Base-by-base conservation (phyloP, 306 rosid species). In the Trifolium fragiferum region DNA sequence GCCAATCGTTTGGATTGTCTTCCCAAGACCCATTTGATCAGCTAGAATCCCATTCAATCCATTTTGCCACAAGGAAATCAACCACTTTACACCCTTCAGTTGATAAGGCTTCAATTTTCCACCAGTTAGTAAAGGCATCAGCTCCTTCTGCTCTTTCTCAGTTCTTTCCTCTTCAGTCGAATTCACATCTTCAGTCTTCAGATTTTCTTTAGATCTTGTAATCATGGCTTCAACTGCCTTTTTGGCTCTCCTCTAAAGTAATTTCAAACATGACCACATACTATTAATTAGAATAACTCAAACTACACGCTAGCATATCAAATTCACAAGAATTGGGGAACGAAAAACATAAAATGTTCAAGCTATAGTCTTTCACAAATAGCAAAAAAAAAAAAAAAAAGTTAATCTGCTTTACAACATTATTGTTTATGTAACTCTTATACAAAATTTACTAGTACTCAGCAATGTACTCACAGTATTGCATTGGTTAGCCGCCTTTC, bases 21-120 rank as follows among this genome's bases (percentile, higher is more conserved):
- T 95, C 76, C 99, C 99, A 46, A 95, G 99, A 73, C 99, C 99
- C 99, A 95, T 95, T 86, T 95, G 99, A 84, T 95, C 99, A 33
- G 99, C 99, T 65, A 95, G 97, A 82, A 95, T 95, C 71, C 99
- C 99, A 76, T 95, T 95, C 78, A 95, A 49, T 38, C 99, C 99
- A 90, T 95, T 95, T 86, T 95, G 98, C 99, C 99, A 95, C 76
- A 95, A 80, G n/a, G 99, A 92, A 78, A 92, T 95, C 87, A 95
- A 83, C 99, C 98, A 92, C 78, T 95, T 92, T 18, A 95, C 90
- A 70, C 99, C 99, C 81, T 95, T 95, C 65, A 95, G 78, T 78
- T 92, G 99, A 86, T 90, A 94, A 38, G 89, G 53, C 83, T 92
- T 95, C 87, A 92, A 81, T 63, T 81, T 84, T 33, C 99, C 99